Conservation (phyloP, 2,329 filamentous ascomycete genomes). For the Leptographium lundbergii region DNA sequence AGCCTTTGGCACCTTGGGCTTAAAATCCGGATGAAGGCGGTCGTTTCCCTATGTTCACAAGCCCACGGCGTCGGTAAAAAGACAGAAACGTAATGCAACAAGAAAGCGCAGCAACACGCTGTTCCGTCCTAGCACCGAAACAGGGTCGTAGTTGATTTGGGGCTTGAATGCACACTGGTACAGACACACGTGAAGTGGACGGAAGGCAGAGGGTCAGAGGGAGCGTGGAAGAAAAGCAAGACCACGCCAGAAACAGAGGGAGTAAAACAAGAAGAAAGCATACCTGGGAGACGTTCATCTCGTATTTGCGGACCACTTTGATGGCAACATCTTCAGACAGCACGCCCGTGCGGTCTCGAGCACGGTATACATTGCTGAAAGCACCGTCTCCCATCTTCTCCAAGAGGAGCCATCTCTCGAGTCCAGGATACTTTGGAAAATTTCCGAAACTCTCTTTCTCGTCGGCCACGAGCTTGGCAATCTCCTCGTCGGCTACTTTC, state of each 20-base stretch:
- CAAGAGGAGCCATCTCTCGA: conserved; percentile 73
- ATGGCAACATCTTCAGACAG: conserved; percentile 71
- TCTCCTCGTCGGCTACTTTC: conserved; percentile 50
- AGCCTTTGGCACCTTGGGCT: conserved; percentile 76
- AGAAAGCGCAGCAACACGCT: no score
- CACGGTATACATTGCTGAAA: conserved; percentile 96
- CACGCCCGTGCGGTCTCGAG: conserved; percentile 59
- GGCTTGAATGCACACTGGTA: no score
- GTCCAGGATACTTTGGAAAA: conserved; percentile 72
- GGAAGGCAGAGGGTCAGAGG: no score
- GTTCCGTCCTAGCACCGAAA: no score
- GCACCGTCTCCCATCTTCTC: conserved; percentile 99
- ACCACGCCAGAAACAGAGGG: conserved; percentile 11
- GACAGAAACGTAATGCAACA: conserved; percentile 6
- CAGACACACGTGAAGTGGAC: no score
- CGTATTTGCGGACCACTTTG: conserved; percentile 97
- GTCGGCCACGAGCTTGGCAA: conserved; percentile 80
- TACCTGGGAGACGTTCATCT: conserved; percentile 99
- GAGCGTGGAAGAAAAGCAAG: conserved; percentile 19
- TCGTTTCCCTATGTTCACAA: conserved; percentile 60
- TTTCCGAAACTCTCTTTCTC: conserved; percentile 78
- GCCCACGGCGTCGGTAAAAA: conserved; percentile 35
- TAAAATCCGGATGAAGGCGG: conserved; percentile 92
- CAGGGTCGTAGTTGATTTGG: no score
- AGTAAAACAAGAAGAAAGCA: neutral